Conservation (phyloP, 192 early-diverging fungal species). For the Podila clonocystis region DNA sequence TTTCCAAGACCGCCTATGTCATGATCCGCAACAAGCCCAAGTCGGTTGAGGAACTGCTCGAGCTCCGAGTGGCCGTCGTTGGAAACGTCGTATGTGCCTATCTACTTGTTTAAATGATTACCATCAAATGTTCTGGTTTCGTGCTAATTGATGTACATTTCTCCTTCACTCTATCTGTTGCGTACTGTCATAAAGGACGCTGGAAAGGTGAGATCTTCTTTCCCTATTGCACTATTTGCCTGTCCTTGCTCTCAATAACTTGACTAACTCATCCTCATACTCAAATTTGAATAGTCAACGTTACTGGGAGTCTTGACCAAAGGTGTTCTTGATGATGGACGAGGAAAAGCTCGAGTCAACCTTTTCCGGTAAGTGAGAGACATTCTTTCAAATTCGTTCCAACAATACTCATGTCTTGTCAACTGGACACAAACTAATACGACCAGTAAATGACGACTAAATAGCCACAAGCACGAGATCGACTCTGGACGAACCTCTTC, state of each 20-base stretch:
- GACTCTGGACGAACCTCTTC: slow-evolving; percentile 91
- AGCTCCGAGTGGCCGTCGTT: slow-evolving; percentile 88
- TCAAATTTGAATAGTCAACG: slow-evolving; percentile 64
- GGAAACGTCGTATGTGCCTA: slow-evolving; percentile 86
- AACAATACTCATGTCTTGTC: too few species aligned
- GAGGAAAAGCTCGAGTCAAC: slow-evolving; percentile 90
- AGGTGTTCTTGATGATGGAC: slow-evolving; percentile 90
- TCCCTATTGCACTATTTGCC: neutral
- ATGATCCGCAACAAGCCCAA: slow-evolving; percentile 78
- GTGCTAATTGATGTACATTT: neutral
- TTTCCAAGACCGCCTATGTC: slow-evolving; percentile 55
- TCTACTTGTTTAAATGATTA: neutral
- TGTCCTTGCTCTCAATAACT: neutral
- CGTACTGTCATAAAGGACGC: slow-evolving; percentile 55
- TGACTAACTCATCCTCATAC: neutral
- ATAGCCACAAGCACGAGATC: slow-evolving; percentile 87
- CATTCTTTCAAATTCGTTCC: too few species aligned
- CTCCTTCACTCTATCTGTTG: neutral
- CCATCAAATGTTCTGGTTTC: neutral
- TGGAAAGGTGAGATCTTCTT: slow-evolving; percentile 66
- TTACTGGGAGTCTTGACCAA: slow-evolving; percentile 92
- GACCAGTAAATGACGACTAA: too few species aligned
- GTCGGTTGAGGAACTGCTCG: slow-evolving; percentile 83
- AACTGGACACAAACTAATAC: too few species aligned
- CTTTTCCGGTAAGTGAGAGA: slow-evolving; percentile 68